Evolutionary conservation across 2,329 filamentous ascomycete genomes (phyloP).

Genomic region (Nothophoma quercina): DNA sequence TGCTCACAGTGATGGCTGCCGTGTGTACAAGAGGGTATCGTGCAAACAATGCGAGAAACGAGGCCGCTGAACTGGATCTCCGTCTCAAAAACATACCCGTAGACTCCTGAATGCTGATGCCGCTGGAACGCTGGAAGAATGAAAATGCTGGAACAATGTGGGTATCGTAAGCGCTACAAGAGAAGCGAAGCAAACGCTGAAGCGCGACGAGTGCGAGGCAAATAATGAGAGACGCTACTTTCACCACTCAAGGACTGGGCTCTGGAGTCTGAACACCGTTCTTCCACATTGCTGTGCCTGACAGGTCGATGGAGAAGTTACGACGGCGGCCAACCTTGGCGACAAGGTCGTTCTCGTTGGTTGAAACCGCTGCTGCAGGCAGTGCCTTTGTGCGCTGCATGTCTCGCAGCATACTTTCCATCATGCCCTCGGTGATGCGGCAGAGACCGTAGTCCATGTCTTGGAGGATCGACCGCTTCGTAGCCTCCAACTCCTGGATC

Average conservation of each 20-base stretch:
- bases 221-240: constrained; percentile 1
- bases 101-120: constrained; percentile 15
- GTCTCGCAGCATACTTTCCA: constrained; percentile 38
- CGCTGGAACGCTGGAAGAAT: constrained; percentile 9
- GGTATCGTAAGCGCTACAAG: constrained; percentile 28
- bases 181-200: constrained; percentile 8
- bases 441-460: constrained; percentile 51
- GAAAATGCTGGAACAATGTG: constrained; percentile 20
- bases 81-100: background rate
- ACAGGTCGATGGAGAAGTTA: constrained; percentile 36
- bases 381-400: constrained; percentile 35
- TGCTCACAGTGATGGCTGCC: constrained; percentile 4
- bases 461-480: constrained; percentile 42
- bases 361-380: background rate
- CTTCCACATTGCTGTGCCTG: constrained; percentile 41
- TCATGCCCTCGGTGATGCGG: constrained; percentile 43
- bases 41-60: constrained; percentile 10
- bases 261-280: constrained; percentile 49
- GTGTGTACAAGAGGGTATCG: constrained; percentile 17
- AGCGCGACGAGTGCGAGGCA: background rate
- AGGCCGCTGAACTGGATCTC: background rate
- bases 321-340: constrained; percentile 28
- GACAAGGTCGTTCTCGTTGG: constrained; percentile 2
- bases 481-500: constrained; percentile 41
- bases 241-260: constrained; percentile 44